Percentiles rank a stretch among this genome's conserved stretches.
phyloP scores from a whole-genome alignment of 768 basidiomycete genomes.

The Leccinum imitatum region DNA sequence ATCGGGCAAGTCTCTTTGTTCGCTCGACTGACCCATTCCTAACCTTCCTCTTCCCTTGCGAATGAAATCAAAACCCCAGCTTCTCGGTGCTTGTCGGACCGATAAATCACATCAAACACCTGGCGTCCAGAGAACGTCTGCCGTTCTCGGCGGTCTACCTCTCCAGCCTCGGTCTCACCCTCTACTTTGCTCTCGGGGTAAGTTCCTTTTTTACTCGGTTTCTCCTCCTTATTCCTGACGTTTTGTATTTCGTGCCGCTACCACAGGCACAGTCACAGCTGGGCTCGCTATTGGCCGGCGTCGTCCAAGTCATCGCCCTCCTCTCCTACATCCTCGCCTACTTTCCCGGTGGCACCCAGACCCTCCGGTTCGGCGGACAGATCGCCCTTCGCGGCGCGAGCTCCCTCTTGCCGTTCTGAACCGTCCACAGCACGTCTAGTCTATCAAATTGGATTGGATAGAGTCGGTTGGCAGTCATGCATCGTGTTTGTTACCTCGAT shows the following conservation, averaged over 20 bases:
- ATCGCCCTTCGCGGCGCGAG: slow-evolving; percentile 83
- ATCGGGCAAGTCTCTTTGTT: slow-evolving; percentile 60
- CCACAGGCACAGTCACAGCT: slow-evolving; percentile 77
- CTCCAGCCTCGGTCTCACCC: slow-evolving; percentile 75
- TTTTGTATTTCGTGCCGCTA: neutral
- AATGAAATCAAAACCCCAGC: slow-evolving; percentile 33
- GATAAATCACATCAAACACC: slow-evolving; percentile 88
- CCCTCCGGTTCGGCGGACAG: slow-evolving; percentile 75
- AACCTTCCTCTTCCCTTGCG: neutral
- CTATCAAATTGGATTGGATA: neutral
- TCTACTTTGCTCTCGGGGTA: slow-evolving; percentile 91
- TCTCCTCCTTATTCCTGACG: neutral
- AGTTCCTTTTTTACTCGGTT: neutral
- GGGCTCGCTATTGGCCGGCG: slow-evolving; percentile 79
- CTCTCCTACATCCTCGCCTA: slow-evolving; percentile 90
- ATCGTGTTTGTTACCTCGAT: neutral
- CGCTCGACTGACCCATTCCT: neutral
- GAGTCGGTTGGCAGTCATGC: neutral
- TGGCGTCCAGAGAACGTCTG: slow-evolving; percentile 76
- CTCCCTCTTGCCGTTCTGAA: slow-evolving; percentile 73
- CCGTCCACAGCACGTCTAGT: neutral
- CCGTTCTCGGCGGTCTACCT: slow-evolving; percentile 87
- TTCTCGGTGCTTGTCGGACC: slow-evolving; percentile 89
- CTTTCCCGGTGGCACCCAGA: slow-evolving; percentile 88
- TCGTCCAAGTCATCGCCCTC: slow-evolving; percentile 82